Evolutionary conservation across 1,284 basidiomycete species (phyloP).

Genomic region (Cryptococcus sp.): DNA sequence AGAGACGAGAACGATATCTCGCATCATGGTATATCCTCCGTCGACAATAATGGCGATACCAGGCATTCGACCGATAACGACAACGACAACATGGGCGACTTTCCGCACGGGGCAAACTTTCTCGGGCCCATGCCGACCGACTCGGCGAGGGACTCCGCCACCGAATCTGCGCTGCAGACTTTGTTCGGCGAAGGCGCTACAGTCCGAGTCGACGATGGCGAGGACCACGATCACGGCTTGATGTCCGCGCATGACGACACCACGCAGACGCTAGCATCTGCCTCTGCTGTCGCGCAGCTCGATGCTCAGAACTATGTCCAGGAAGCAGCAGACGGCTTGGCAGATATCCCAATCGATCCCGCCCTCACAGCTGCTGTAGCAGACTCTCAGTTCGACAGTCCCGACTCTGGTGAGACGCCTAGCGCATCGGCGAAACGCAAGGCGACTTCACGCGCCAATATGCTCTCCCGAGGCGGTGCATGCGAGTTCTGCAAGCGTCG

Average conservation of each 20-base stretch:
- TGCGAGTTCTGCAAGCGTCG: constrained; percentile 54
- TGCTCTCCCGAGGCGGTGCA: constrained; percentile 50
- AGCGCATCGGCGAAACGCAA: constrained; percentile 31
- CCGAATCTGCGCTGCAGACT: constrained; percentile 16
- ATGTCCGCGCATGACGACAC: neutral
- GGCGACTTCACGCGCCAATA: constrained; percentile 44
- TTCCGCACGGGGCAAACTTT: neutral
- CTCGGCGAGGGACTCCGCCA: constrained; percentile 4
- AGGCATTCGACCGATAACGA: neutral
- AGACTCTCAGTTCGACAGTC: neutral
- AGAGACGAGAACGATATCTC: neutral
- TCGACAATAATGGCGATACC: neutral
- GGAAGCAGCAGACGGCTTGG: neutral
- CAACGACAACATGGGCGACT: neutral
- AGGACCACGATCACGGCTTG: neutral
- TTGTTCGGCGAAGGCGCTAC: constrained; percentile 15
- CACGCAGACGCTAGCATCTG: neutral
- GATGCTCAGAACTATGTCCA: neutral
- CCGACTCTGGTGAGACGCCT: neutral
- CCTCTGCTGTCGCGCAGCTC: neutral
- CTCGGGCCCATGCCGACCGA: constrained; percentile 3
- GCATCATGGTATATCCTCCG: neutral
- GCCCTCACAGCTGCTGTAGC: neutral
- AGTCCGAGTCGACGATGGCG: neutral
- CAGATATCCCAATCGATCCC: neutral